phyloP scores from a whole-genome alignment of 2,329 filamentous ascomycete genomes.

The Clonostachys sp. region DNA sequence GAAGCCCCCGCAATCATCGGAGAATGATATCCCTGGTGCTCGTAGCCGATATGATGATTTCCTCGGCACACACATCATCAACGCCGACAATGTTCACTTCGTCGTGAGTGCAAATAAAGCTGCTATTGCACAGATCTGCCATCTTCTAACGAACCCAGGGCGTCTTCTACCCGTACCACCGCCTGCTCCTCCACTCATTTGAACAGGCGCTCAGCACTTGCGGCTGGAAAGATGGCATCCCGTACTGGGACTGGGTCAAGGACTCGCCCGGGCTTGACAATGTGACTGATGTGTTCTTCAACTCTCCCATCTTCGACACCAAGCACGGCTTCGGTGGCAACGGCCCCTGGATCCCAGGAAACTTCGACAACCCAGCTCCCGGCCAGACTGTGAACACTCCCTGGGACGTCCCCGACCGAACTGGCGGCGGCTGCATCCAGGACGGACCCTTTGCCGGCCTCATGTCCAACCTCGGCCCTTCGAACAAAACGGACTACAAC shows the following conservation, averaged over 20 bases:
- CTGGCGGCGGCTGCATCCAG: background rate
- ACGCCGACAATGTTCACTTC: too few relatives aligned
- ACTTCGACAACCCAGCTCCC: background rate
- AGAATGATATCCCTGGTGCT: too few relatives aligned
- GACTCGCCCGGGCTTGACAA: conserved; percentile 5
- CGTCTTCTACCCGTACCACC: conserved; percentile 27
- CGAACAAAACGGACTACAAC: conserved; percentile 4
- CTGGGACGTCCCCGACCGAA: background rate
- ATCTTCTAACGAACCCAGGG: background rate
- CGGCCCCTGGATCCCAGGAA: conserved; percentile 1
- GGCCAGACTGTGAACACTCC: background rate
- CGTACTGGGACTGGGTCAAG: conserved; percentile 4
- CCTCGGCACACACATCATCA: too few relatives aligned
- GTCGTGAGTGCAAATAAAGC: too few relatives aligned
- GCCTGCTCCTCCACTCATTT: conserved; percentile 22
- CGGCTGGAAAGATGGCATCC: conserved; percentile 21
- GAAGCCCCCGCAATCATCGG: too few relatives aligned
- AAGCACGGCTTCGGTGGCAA: conserved; percentile 7
- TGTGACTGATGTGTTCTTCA: background rate
- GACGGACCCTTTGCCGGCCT: conserved; percentile 1
- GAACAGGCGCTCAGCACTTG: conserved; percentile 21
- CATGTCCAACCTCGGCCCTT: conserved; percentile 2
- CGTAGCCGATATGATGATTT: too few relatives aligned
- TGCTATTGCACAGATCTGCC: too few relatives aligned
- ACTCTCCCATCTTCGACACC: conserved; percentile 6